Base-by-base conservation (phyloP, 139 green algal species). In the Chlamydomonas sphaeroides region DNA sequence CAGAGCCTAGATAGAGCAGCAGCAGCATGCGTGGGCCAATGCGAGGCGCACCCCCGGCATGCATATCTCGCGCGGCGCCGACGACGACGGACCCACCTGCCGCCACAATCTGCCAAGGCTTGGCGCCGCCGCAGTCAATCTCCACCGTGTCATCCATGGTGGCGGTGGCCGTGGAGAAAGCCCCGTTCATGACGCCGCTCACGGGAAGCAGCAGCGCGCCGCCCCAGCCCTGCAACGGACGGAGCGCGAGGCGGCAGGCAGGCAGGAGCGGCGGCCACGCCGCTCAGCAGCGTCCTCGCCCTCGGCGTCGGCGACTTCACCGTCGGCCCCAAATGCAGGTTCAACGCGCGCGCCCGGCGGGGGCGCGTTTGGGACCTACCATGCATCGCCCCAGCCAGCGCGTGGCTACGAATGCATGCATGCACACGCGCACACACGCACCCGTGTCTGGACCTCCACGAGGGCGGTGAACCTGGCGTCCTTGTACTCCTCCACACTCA, bases 401-500 rank as follows among this genome's bases (percentile, higher is more conserved):
- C 25, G 61, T 39, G 30, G 14, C n/a, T n/a, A n/a, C n/a, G n/a
- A 10, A 51, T 51, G 45, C 45, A 51, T 51, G 45, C 45, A 51
- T 51, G 45, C 45, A 51, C 10, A 28, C 51, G 17, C 51, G 51
- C 51, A 4, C 17, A 28, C 35, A 49, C 65, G 0, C 3, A 70
- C 65, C 35, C 36, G 21, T 8, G 65, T 70, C 3, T 26, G 20
- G 35, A 70, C 3, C 35, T 48, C 21, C 23, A 45, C 35, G 3
- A 33, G 17, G 14, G 36, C 65, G 35, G 65, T 68, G 51, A 48
- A 79, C 0, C 48, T 51, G 35, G 61, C 38, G 25, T 79, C 71
- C 53, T 53, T 68, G 71, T 68, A 79, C 71, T 79, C 14, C 35
- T 79, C 71, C 25, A 67, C 36, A 0, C 28, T 51, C 35, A 79